Percentiles rank a stretch among this genome's conserved stretches.
phyloP scores from a whole-genome alignment of 2,329 filamentous ascomycete genomes.

The Fusarium sp. region DNA sequence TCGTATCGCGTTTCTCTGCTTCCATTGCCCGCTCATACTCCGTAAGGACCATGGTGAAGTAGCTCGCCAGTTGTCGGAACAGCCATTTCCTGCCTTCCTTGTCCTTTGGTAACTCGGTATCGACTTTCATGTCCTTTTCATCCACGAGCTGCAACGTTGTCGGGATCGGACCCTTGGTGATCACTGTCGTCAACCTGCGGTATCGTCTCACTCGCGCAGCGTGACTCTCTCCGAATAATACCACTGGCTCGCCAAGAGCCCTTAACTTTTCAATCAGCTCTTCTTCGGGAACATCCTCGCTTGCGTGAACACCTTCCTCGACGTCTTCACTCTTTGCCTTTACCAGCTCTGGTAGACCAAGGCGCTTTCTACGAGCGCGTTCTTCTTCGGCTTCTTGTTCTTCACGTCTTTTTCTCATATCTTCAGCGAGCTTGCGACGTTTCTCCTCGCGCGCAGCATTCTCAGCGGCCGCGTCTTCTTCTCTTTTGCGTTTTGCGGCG shows the following conservation, averaged over 20 bases:
- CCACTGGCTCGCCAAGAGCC: slow-evolving; percentile 76
- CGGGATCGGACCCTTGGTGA: slow-evolving; percentile 84
- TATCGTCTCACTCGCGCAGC: slow-evolving; percentile 76
- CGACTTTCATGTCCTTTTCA: slow-evolving; percentile 90
- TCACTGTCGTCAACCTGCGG: slow-evolving; percentile 69
- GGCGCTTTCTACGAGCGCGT: slow-evolving; percentile 74
- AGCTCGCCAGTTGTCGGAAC: slow-evolving; percentile 89
- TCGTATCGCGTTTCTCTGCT: slow-evolving; percentile 71
- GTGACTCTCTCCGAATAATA: slow-evolving; percentile 85
- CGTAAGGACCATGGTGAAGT: slow-evolving; percentile 94
- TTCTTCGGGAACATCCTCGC: slow-evolving; percentile 76
- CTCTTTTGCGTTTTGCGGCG: slow-evolving; percentile 85
- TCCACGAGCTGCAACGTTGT: slow-evolving; percentile 83
- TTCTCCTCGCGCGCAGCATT: slow-evolving; percentile 82
- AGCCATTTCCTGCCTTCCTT: slow-evolving; percentile 75
- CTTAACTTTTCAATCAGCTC: slow-evolving; percentile 77
- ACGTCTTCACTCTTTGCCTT: slow-evolving; percentile 54
- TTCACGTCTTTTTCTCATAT: slow-evolving; percentile 76
- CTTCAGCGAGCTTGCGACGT: slow-evolving; percentile 81
- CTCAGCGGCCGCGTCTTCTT: slow-evolving; percentile 83
- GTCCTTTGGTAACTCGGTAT: slow-evolving; percentile 70
- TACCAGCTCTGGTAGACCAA: slow-evolving; percentile 82
- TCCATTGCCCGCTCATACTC: slow-evolving; percentile 88
- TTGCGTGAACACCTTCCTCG: slow-evolving; percentile 57
- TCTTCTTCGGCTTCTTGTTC: slow-evolving; percentile 81